Conservation (phyloP, 352 stramenopile genomes). For the Plasmopara halstedii region DNA sequence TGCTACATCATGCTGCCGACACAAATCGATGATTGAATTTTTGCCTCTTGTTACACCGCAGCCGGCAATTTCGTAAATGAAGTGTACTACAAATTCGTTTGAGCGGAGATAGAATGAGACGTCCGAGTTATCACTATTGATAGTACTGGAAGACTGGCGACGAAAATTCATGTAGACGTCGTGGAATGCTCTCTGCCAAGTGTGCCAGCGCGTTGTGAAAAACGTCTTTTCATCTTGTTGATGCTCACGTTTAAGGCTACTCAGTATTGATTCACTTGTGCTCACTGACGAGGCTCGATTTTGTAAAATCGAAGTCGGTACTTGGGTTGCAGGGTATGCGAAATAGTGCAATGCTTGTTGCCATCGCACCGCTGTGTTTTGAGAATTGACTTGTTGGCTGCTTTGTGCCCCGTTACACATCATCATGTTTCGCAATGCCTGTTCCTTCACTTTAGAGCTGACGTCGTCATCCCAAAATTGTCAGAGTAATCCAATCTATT, state of each 20-base stretch:
- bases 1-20: constrained; percentile 20
- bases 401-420: neutral
- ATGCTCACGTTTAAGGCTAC: constrained; percentile 17
- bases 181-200: constrained; percentile 64
- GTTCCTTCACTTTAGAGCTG: constrained; percentile 30
- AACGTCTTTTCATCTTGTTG: constrained; percentile 54
- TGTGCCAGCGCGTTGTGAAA: constrained; percentile 42
- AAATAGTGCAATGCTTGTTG: constrained; percentile 61
- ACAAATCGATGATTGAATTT: constrained; percentile 31
- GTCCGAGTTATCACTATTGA: neutral
- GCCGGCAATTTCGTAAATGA: constrained; percentile 23
- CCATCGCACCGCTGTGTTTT: constrained; percentile 39
- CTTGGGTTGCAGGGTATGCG: constrained; percentile 39
- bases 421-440: constrained; percentile 29
- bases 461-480: neutral
- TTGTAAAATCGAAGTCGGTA: constrained; percentile 47
- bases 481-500: neutral
- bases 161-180: constrained; percentile 64
- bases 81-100: constrained; percentile 55
- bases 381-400: neutral
- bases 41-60: neutral
- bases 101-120: constrained; percentile 51
- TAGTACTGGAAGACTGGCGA: neutral
- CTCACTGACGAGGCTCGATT: constrained; percentile 24
- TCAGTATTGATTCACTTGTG: constrained; percentile 19